Conservation (phyloP, 208 protist genomes). For the Trypanosoma cruzi region DNA sequence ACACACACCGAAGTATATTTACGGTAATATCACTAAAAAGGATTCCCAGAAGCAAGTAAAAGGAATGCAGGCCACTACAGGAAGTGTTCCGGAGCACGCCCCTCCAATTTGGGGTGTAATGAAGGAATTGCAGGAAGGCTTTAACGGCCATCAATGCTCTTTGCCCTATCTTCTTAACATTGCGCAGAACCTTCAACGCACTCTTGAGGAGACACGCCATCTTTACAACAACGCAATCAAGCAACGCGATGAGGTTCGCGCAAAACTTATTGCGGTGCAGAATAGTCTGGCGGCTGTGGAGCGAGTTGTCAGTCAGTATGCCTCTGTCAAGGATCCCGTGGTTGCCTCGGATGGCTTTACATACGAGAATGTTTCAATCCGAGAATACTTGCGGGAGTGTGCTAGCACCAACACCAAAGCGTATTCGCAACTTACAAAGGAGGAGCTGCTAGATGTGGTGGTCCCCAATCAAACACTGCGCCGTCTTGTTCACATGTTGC, state of each 20-base stretch:
- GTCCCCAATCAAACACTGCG: slow-evolving; percentile 77
- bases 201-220: slow-evolving; percentile 60
- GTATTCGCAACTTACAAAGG: slow-evolving; percentile 85
- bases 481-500: slow-evolving; percentile 71
- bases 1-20: background rate
- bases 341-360: slow-evolving; percentile 90
- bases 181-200: slow-evolving; percentile 43
- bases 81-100: slow-evolving; percentile 1
- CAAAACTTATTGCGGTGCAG: slow-evolving; percentile 54
- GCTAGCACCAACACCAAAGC: slow-evolving; percentile 71
- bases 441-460: slow-evolving; percentile 82
- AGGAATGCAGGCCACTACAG: slow-evolving; percentile 6
- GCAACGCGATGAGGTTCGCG: slow-evolving; percentile 57
- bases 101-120: slow-evolving; percentile 57
- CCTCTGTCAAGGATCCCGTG: slow-evolving; percentile 70
- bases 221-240: slow-evolving; percentile 72
- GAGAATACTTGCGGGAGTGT: slow-evolving; percentile 77
- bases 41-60: background rate
- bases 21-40: background rate
- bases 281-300: slow-evolving; percentile 63
- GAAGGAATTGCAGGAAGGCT: slow-evolving; percentile 51
- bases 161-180: slow-evolving; percentile 45
- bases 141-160: slow-evolving; percentile 35
- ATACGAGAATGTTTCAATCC: slow-evolving; percentile 73
- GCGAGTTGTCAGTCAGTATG: slow-evolving; percentile 69